phyloP scores from a whole-genome alignment of 768 basidiomycete genomes.

The Russula dissimulans region DNA sequence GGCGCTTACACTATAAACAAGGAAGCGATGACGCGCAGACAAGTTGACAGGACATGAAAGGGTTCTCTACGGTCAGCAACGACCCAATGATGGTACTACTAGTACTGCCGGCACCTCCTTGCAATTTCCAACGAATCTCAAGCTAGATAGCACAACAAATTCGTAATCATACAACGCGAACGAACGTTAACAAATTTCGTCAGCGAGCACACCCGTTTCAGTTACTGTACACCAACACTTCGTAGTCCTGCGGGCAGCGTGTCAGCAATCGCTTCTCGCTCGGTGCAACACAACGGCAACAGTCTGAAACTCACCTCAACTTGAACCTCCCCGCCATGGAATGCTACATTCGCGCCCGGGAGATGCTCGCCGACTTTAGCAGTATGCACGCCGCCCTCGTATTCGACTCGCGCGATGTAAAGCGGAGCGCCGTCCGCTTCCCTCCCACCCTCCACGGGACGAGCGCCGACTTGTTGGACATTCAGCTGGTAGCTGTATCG shows the following conservation, averaged over 20 bases:
- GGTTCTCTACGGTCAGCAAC: no score
- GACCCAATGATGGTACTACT: no score
- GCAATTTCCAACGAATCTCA: no score
- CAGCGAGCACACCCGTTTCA: neutral
- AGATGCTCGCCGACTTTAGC: conserved; percentile 54
- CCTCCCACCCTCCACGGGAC: conserved; percentile 58
- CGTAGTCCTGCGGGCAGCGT: conserved; percentile 29
- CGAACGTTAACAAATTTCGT: no score
- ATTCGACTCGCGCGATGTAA: conserved; percentile 50
- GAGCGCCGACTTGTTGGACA: conserved; percentile 33
- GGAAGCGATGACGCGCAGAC: no score
- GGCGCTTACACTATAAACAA: no score
- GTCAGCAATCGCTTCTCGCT: neutral
- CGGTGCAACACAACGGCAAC: neutral
- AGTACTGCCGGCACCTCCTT: no score
- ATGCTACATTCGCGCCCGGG: conserved; percentile 46
- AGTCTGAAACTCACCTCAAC: conserved; percentile 33
- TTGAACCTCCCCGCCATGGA: conserved; percentile 41
- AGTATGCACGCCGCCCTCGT: conserved; percentile 45
- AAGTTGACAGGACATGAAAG: no score
- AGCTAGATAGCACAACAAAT: no score
- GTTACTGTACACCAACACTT: conserved; percentile 31
- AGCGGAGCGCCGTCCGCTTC: conserved; percentile 53
- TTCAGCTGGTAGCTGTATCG: conserved; percentile 38
- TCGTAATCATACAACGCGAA: no score